These are phyloP conservation scores for Cylindrotheca closterium DNA, from an alignment of 108 stramenopile species.

Conservation along the genomic window DNA sequence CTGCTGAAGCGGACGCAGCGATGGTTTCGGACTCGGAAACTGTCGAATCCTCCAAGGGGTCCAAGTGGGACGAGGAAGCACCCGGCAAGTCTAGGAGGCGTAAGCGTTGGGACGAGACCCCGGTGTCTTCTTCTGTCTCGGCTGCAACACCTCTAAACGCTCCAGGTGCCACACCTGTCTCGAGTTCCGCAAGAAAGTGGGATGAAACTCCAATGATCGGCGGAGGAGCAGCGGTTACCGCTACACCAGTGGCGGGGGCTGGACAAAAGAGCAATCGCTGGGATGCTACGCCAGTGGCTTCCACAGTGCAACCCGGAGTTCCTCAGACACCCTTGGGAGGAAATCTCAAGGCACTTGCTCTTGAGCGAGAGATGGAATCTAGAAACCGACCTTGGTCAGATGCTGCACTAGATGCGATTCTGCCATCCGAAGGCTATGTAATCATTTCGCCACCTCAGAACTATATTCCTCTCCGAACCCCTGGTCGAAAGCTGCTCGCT, in stretches of 20 bases:
- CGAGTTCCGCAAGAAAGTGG: constrained; percentile 53
- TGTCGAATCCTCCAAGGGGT: constrained; percentile 29
- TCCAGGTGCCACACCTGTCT: constrained; percentile 56
- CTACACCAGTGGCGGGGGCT: constrained; percentile 30
- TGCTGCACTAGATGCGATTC: constrained; percentile 94
- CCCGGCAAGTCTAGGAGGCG: constrained; percentile 46
- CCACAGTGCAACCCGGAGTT: constrained; percentile 19
- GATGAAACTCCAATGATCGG: constrained; percentile 78
- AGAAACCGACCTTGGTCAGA: constrained; percentile 95
- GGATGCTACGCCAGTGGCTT: constrained; percentile 77
- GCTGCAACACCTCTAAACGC: constrained; percentile 40
- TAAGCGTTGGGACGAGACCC: constrained; percentile 94
- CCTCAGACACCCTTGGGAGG: constrained; percentile 47
- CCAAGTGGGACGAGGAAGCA: constrained; percentile 74
- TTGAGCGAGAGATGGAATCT: constrained; percentile 94
- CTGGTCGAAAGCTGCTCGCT: constrained; percentile 85
- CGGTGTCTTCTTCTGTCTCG: constrained; percentile 43
- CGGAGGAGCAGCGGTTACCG: constrained; percentile 38
- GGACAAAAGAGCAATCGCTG: constrained; percentile 59
- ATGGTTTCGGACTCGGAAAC: constrained; percentile 70
- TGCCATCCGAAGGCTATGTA: constrained; percentile 88
- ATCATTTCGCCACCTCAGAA: constrained; percentile 86
- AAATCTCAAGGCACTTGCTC: constrained; percentile 80
- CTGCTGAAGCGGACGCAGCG: constrained; percentile 26
- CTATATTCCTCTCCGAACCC: constrained; percentile 94